These are phyloP conservation scores for Oemleria cerasiformis DNA, from an alignment of 306 rosid species.

Conservation along the genomic window DNA sequence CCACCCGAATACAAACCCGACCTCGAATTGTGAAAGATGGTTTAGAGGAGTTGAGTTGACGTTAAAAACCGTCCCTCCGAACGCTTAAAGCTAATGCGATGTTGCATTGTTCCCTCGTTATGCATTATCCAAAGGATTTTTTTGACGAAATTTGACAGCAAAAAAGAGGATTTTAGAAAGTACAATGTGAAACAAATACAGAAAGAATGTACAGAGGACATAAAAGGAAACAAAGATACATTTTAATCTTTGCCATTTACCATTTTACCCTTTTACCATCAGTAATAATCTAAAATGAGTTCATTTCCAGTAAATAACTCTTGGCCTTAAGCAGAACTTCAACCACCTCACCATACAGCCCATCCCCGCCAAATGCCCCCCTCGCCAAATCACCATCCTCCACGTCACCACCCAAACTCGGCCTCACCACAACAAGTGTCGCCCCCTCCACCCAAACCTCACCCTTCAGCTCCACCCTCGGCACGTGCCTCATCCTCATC, in stretches of 20 bases:
- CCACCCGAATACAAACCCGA: too few species aligned
- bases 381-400: constrained; percentile 18
- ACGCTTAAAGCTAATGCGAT: too few species aligned
- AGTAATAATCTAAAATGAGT: constrained; percentile 30
- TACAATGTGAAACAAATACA: not conserved
- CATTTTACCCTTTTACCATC: not conserved
- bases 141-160: not conserved
- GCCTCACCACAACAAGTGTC: constrained; percentile 46
- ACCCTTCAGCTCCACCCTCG: constrained; percentile 27
- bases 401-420: constrained; percentile 10
- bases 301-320: constrained; percentile 39
- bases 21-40: too few species aligned
- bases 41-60: too few species aligned
- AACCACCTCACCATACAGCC: constrained; percentile 34
- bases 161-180: not conserved
- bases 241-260: not conserved
- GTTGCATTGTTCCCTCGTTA: too few species aligned
- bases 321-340: constrained; percentile 32
- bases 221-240: not conserved
- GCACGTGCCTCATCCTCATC: constrained; percentile 43
- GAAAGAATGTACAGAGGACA: not conserved
- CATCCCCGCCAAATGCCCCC: constrained; percentile 35
- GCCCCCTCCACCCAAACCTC: constrained; percentile 39
- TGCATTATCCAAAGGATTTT: too few species aligned
- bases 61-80: too few species aligned